phyloP scores from a whole-genome alignment of 2,329 filamentous ascomycete genomes.

The Fusarium kyushuense region DNA sequence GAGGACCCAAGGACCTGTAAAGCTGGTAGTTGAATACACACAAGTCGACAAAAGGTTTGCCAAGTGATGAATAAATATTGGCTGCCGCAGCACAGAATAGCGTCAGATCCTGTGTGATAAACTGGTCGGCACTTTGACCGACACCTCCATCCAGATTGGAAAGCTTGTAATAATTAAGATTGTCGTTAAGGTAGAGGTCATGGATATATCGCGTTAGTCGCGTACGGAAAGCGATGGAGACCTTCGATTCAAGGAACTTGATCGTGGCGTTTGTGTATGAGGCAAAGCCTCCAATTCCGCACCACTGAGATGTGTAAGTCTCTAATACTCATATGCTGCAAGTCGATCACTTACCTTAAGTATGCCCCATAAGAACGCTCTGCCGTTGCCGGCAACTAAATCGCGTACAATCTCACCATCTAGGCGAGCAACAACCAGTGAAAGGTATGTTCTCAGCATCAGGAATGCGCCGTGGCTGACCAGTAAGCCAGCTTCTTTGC shows the following conservation, averaged over 20 bases:
- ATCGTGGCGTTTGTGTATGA: constrained; percentile 99
- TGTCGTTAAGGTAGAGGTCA: constrained; percentile 94
- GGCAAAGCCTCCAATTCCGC: constrained; percentile 89
- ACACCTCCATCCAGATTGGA: constrained; percentile 93
- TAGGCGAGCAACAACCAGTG: constrained; percentile 88
- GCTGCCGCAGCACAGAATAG: constrained; percentile 94
- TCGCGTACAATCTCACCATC: constrained; percentile 98
- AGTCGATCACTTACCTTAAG: constrained; percentile 68
- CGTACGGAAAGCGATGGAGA: constrained; percentile 97
- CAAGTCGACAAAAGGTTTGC: constrained; percentile 97
- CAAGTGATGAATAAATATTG: constrained; percentile 92
- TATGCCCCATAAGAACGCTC: constrained; percentile 87
- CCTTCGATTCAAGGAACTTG: constrained; percentile 97
- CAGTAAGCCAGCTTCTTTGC: constrained; percentile 92
- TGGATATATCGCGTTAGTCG: constrained; percentile 96
- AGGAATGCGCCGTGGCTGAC: constrained; percentile 91
- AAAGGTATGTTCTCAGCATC: constrained; percentile 92
- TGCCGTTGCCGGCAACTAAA: constrained; percentile 93
- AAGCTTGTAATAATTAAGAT: constrained; percentile 96
- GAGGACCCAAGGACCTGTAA: constrained; percentile 87
- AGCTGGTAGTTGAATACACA: constrained; percentile 99
- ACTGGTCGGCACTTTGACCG: constrained; percentile 92
- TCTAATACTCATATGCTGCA: background rate
- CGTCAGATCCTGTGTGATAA: constrained; percentile 96
- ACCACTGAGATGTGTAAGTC: constrained; percentile 70